Conservation (phyloP, 768 basidiomycete genomes). For the Leccinum subgranulosum region DNA sequence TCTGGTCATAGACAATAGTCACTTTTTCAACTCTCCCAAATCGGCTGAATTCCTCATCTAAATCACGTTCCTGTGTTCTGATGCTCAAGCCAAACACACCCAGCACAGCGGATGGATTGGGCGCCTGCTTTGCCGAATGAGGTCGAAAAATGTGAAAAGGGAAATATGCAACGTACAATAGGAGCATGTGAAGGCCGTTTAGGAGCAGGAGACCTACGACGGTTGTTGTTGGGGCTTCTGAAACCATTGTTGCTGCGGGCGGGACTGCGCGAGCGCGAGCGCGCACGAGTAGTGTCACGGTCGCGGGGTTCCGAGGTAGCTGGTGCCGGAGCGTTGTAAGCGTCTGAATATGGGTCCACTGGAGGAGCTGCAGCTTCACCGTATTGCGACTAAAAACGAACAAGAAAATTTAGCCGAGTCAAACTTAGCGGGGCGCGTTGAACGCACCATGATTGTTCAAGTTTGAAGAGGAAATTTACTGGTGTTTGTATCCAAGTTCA, state of each 20-base stretch:
- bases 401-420: constrained; percentile 1
- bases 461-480: constrained; percentile 42
- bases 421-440: constrained; percentile 3
- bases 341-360: constrained; percentile 81
- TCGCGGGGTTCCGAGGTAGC: constrained; percentile 45
- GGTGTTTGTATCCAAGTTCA: constrained; percentile 38
- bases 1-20: constrained; percentile 94
- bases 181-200: constrained; percentile 70
- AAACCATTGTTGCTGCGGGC: constrained; percentile 50
- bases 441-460: constrained; percentile 68
- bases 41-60: constrained; percentile 90
- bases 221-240: constrained; percentile 53
- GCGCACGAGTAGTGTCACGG: constrained; percentile 58
- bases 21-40: constrained; percentile 93
- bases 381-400: constrained; percentile 47
- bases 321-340: constrained; percentile 66
- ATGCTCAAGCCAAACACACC: constrained; percentile 99
- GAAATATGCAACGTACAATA: constrained; percentile 48
- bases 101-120: constrained; percentile 83
- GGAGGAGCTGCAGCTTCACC: constrained; percentile 55
- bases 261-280: constrained; percentile 75
- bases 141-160: constrained; percentile 13
- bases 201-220: constrained; percentile 58
- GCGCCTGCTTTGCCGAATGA: constrained; percentile 63
- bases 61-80: constrained; percentile 87